A percentile compares a stretch with the other conserved stretches of the same genome.
Conservation (phyloP, 768 basidiomycete species). For the Panellus pusillus region DNA sequence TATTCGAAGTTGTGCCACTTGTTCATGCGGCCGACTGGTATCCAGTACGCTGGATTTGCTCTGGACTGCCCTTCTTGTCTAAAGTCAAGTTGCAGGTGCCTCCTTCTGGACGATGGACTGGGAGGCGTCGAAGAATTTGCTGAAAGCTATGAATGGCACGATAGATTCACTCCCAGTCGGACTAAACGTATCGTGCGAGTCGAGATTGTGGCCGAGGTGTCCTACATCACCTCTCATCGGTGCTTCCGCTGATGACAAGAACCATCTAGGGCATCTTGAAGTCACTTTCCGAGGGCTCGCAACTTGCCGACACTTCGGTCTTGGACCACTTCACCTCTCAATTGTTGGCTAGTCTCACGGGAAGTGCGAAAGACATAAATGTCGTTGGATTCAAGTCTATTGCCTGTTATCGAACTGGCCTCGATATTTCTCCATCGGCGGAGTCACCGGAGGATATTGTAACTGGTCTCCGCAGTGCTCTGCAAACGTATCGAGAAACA, state of each 20-base stretch:
- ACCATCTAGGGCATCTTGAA: slow-evolving; percentile 34
- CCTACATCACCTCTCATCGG: slow-evolving; percentile 1
- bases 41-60: slow-evolving; percentile 36
- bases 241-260: slow-evolving; percentile 14
- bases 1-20: slow-evolving; percentile 59
- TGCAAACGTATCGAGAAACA: slow-evolving; percentile 34
- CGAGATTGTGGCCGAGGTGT: slow-evolving; percentile 72
- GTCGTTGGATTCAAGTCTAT: slow-evolving; percentile 78
- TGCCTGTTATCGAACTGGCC: slow-evolving; percentile 74
- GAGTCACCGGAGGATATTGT: slow-evolving; percentile 30
- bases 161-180: slow-evolving; percentile 50
- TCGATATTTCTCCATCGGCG: slow-evolving; percentile 45
- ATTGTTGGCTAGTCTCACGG: slow-evolving; percentile 33
- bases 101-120: slow-evolving; percentile 76
- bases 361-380: slow-evolving; percentile 40
- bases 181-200: slow-evolving; percentile 67
- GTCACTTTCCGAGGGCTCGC: slow-evolving; percentile 21
- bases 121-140: slow-evolving; percentile 46
- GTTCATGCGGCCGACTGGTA: slow-evolving; percentile 54
- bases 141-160: slow-evolving; percentile 61
- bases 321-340: slow-evolving; percentile 23
- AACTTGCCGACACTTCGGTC: neutral
- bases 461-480: slow-evolving; percentile 30
- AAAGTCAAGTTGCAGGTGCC: slow-evolving; percentile 28
- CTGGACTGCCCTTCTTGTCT: neutral